A percentile compares a stretch with the other conserved stretches of the same genome.
Conservation (phyloP, 257 asterid genomes). For the Prunella vulgaris region DNA sequence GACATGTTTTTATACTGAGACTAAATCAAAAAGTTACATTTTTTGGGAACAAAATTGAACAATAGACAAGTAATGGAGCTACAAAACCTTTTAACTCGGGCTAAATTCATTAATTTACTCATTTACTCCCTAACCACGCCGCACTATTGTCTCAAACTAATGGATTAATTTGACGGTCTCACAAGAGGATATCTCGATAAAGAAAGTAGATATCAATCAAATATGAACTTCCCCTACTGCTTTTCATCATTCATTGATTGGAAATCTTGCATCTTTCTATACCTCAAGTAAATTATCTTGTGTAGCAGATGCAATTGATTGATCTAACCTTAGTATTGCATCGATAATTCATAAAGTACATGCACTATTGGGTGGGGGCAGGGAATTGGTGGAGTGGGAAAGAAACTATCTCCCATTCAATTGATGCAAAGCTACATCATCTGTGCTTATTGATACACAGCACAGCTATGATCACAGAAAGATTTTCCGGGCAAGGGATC, state of each 20-base stretch:
- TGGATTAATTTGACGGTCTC: not conserved
- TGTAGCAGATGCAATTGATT: not conserved
- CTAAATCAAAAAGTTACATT: too few relatives aligned
- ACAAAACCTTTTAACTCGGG: too few relatives aligned
- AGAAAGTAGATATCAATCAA: not conserved
- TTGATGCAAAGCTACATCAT: not conserved
- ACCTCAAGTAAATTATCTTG: not conserved
- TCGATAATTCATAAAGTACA: not conserved
- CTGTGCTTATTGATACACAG: too few relatives aligned
- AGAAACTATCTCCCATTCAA: not conserved
- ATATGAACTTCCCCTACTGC: not conserved
- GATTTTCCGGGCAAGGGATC: not conserved
- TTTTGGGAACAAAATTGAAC: too few relatives aligned
- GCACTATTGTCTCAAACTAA: not conserved
- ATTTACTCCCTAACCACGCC: not conserved
- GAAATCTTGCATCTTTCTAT: not conserved
- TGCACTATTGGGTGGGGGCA: not conserved
- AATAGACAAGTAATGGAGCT: too few relatives aligned
- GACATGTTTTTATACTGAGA: too few relatives aligned
- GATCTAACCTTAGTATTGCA: not conserved
- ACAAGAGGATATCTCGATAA: not conserved
- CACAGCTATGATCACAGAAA: not conserved
- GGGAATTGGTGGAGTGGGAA: not conserved
- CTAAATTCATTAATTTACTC: not conserved
- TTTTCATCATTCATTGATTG: not conserved